Evolutionary conservation across 2,329 filamentous ascomycete genomes (phyloP).

Genomic region (Cercospora canescens): DNA sequence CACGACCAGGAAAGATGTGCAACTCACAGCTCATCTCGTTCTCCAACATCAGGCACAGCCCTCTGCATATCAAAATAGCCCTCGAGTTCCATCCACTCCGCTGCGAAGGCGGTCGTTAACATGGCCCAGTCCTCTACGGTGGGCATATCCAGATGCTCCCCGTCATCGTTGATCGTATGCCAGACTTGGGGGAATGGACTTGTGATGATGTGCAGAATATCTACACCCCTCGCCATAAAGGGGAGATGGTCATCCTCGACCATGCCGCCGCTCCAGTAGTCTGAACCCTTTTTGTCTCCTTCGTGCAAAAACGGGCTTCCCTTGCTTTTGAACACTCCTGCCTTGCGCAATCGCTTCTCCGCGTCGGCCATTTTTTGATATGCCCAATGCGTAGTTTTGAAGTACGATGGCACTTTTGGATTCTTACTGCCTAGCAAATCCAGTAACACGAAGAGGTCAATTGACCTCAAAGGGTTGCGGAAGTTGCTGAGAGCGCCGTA

Average conservation of each 20-base stretch:
- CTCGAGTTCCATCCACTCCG: conserved; percentile 89
- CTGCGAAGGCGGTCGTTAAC: conserved; percentile 79
- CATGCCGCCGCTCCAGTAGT: conserved; percentile 52
- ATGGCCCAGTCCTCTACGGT: conserved; percentile 86
- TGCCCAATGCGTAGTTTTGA: conserved; percentile 88
- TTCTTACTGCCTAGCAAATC: conserved; percentile 75
- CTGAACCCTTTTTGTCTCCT: conserved; percentile 50
- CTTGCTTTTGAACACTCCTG: conserved; percentile 64
- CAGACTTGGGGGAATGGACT: conserved; percentile 79
- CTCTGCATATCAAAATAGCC: conserved; percentile 45
- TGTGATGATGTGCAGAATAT: conserved; percentile 87
- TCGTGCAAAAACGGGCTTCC: conserved; percentile 64
- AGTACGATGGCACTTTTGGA: conserved; percentile 80
- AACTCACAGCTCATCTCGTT: conserved; percentile 26
- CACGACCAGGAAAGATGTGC: background rate
- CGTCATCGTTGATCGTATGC: conserved; percentile 84
- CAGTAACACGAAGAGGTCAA: conserved; percentile 86
- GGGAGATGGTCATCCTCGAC: conserved; percentile 85
- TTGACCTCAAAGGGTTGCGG: conserved; percentile 72
- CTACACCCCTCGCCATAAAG: conserved; percentile 82
- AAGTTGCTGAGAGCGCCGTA: conserved; percentile 75
- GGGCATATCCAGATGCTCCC: conserved; percentile 74
- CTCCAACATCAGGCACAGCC: conserved; percentile 5
- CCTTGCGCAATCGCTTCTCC: conserved; percentile 70
- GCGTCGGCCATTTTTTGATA: conserved; percentile 74